Percentiles rank a stretch among this genome's conserved stretches.
Conservation (phyloP, 495 filamentous ascomycete genomes). For the Rhypophila decipiens region DNA sequence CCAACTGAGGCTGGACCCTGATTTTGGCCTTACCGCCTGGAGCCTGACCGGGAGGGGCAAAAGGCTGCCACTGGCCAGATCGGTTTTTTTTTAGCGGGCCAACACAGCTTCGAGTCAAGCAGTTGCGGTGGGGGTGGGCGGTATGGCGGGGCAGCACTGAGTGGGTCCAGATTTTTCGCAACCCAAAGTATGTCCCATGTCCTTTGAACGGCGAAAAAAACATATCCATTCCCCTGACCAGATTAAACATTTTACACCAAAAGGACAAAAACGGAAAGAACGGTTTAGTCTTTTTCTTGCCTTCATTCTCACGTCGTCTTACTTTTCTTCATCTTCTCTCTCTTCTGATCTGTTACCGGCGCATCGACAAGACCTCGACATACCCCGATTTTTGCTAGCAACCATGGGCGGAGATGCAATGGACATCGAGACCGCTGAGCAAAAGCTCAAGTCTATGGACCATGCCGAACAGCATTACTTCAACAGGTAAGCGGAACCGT, state of each 20-base stretch:
- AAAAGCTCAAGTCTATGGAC: conserved; percentile 56
- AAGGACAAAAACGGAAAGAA: too few relatives aligned
- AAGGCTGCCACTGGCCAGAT: background rate
- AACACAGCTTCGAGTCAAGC: background rate
- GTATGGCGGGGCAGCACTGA: background rate
- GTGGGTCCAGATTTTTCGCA: conserved; percentile 6
- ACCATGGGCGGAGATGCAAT: conserved; percentile 36
- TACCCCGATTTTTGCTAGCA: background rate
- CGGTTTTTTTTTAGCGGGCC: too few relatives aligned
- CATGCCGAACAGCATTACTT: conserved; percentile 96
- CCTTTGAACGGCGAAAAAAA: conserved; percentile 2
- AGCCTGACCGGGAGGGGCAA: background rate
- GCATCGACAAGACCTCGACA: too few relatives aligned
- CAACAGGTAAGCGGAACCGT: conserved; percentile 62
- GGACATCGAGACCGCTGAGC: conserved; percentile 44
- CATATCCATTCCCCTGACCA: too few relatives aligned
- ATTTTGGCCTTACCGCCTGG: background rate
- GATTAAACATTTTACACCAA: too few relatives aligned
- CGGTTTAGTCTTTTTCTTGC: background rate
- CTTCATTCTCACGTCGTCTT: background rate
- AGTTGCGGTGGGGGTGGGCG: background rate
- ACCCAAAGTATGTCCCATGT: conserved; percentile 9
- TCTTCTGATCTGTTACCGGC: too few relatives aligned
- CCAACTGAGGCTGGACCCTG: background rate
- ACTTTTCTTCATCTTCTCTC: background rate